Percentiles rank a stretch among this genome's conserved stretches.
phyloP scores from a whole-genome alignment of 148 eudicot species.

The Drosera capensis region DNA sequence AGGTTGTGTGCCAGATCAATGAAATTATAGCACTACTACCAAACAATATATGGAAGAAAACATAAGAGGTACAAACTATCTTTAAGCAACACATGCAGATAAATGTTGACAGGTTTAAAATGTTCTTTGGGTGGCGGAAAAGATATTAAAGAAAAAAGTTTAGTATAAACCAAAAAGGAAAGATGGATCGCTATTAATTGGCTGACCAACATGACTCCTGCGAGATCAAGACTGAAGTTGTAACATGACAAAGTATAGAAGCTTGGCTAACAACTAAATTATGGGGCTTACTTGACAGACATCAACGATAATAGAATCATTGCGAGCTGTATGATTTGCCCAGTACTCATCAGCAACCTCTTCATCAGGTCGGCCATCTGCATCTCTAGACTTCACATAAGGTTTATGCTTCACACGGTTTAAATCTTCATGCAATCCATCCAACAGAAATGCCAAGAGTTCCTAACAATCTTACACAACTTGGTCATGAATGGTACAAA shows the following conservation, averaged over 20 bases:
- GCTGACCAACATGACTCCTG: too few species aligned
- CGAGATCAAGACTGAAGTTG: too few species aligned
- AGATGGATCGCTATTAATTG: too few species aligned
- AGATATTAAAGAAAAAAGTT: too few species aligned
- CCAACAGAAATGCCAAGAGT: constrained; percentile 71
- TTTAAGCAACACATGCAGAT: too few species aligned
- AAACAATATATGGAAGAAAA: too few species aligned
- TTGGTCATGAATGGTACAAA: background rate
- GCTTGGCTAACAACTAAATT: background rate
- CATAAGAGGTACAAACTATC: too few species aligned
- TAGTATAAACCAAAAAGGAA: too few species aligned
- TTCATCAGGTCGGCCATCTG: constrained; percentile 40
- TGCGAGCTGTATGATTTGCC: constrained; percentile 64
- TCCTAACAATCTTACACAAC: constrained; percentile 29
- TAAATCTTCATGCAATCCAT: constrained; percentile 88
- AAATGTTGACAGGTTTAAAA: too few species aligned
- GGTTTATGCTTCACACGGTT: constrained; percentile 73
- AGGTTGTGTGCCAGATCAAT: too few species aligned
- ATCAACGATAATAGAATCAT: constrained; percentile 71
- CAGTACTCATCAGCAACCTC: constrained; percentile 74
- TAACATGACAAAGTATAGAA: background rate
- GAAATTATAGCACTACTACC: too few species aligned
- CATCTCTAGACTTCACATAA: constrained; percentile 41
- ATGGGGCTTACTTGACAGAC: constrained; percentile 50
- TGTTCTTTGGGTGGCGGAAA: too few species aligned